phyloP scores from a whole-genome alignment of 202 grass and related monocot genomes.

The Tripidium arundinaceum region DNA sequence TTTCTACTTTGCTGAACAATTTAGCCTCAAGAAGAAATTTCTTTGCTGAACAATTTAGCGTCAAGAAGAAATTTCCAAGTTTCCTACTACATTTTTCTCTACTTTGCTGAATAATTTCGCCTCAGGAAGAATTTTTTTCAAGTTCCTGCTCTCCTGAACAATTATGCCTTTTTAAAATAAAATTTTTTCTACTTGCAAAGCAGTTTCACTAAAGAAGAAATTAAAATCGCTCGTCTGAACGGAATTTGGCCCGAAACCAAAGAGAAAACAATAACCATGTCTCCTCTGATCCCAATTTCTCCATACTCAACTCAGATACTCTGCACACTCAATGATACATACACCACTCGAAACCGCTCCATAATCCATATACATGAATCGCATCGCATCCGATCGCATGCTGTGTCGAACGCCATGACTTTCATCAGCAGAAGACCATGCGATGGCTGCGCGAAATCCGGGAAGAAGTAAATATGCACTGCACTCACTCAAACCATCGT shows the following conservation, averaged over 20 bases:
- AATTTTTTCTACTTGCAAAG: neutral
- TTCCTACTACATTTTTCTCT: too few species aligned
- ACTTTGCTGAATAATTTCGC: too few species aligned
- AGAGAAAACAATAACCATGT: neutral
- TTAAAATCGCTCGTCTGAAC: neutral
- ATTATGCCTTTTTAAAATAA: too few species aligned
- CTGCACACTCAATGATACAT: neutral
- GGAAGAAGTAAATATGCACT: neutral
- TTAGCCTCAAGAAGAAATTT: too few species aligned
- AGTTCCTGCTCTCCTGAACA: too few species aligned
- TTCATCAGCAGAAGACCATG: neutral
- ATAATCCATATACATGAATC: conserved; percentile 27
- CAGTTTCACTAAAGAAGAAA: neutral
- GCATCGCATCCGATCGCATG: conserved; percentile 20
- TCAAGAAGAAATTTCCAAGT: too few species aligned
- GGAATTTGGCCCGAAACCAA: neutral
- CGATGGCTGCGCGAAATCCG: conserved; percentile 24
- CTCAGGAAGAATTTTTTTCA: too few species aligned
- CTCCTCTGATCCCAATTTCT: neutral
- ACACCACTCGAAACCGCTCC: conserved; percentile 13
- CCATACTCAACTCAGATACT: neutral
- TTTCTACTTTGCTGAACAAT: too few species aligned
- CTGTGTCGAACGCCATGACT: neutral
- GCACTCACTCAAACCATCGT: neutral
- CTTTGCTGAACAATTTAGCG: too few species aligned